Evolutionary conservation across 2,329 filamentous ascomycete species (phyloP).

Genomic region (Trichophyton equinum): DNA sequence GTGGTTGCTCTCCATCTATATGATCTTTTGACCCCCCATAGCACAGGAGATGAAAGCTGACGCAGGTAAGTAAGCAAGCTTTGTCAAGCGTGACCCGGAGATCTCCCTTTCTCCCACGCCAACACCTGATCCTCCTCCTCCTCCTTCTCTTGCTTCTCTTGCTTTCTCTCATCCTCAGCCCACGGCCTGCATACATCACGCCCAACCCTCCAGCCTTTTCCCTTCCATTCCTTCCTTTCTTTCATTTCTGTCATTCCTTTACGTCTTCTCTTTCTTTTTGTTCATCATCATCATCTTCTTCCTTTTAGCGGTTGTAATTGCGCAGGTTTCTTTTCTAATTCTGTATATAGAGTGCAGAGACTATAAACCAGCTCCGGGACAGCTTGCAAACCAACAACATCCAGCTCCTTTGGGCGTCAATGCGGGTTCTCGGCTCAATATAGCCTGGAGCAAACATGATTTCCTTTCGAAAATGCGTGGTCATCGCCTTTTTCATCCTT

Average conservation of each 20-base stretch:
- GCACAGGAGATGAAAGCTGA: background rate
- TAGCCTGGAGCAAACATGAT: slow-evolving; percentile 47
- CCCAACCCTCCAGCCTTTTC: background rate
- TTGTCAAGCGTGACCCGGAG: background rate
- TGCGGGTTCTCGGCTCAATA: background rate
- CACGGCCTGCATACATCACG: background rate
- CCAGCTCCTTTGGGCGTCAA: background rate
- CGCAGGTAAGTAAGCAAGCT: background rate
- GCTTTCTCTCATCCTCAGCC: too few relatives aligned
- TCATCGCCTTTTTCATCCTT: slow-evolving; percentile 57
- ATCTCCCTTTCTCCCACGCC: background rate
- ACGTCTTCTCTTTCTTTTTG: background rate
- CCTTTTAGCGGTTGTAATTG: background rate
- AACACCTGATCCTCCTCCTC: background rate
- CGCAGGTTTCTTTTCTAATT: background rate
- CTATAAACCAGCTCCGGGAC: background rate
- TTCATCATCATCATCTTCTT: too few relatives aligned
- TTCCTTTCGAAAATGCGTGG: slow-evolving; percentile 62
- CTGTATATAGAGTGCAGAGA: background rate
- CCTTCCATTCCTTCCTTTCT: background rate
- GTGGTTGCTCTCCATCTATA: background rate
- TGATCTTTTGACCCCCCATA: too few relatives aligned
- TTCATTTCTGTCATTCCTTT: background rate
- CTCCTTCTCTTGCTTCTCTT: too few relatives aligned
- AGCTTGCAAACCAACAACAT: background rate